Evolutionary conservation across 495 filamentous ascomycete species (phyloP), one percentile per base, ranked within the genome.

Genomic region (Usnea hakonensis): DNA sequence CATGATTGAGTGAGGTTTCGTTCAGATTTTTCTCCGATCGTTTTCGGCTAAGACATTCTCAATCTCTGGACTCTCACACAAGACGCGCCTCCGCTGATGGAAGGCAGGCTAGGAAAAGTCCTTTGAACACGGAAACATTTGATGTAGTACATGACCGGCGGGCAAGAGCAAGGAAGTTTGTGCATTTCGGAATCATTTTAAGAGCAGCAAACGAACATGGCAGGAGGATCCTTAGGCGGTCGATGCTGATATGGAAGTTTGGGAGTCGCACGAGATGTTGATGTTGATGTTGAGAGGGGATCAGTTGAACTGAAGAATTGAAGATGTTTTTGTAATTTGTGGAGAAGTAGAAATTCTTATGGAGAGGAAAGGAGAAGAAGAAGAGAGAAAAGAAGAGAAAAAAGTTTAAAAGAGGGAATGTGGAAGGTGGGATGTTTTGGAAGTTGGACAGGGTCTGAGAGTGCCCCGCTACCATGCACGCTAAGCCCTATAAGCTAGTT

Each of bases 1-100:
- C 91, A 95, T 95, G 59, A 66, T 81, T 72, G 67, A 35, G 56
- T 61, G 57, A 40, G 33, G 48, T 52, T 64, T 56, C 55, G 65
- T 61, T 67, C 60, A 73, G 50, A 37, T 61, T 33, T 54, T 0
- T 61, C 58, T 67, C 60, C 71, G 50, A 37, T 61, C 23, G 40
- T 0, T 61, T 67, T 61, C 55, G 70, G 71, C 74, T 73, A 71
- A 43, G 53, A 68, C 65, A 67, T 53, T 63, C 65, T 70, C 70
- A 74, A 70, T 71, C 69, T 74, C 66, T 65, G 68, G 63, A 64
- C 73, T 74, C 65, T 75, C 71, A 73, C 74, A 72, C 66, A 64
- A 66, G 40, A 64, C 61, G 61, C 28, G 26, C 68, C 65, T 69
- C 62, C 64, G 64, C 66, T 68, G 71, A 57, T 65, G 64, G 57